Base-by-base conservation (phyloP, 2,329 filamentous ascomycete genomes). In the Botrytis fragariae region DNA sequence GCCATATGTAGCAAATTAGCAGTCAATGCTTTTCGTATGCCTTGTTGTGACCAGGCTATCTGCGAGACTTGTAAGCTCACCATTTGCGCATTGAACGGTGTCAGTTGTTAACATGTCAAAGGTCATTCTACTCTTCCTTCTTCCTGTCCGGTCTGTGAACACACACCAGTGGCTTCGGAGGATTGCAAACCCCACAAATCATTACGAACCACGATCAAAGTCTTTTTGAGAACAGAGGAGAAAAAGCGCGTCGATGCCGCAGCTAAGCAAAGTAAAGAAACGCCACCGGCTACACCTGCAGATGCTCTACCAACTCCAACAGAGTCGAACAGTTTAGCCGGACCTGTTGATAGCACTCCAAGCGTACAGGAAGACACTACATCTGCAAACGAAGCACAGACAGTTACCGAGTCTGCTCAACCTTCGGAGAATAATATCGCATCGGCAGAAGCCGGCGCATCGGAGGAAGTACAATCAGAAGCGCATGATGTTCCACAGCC, bases 21-120 rank as follows among this genome's bases (percentile, higher is more conserved):
- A 44, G 86, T 97, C 76, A 97, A 98, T 81, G 93, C 95, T 14
- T 97, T 94, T 82, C 93, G 95, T 76, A 86, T 98, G 42, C 93
- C 95, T 1, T 99, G 96, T 84, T 99, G 96, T 83, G 96, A 98
- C 80, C 95, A 97, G 81, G 91, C 93, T 59, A 97, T 98, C 74
- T 98, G 96, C 86, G 92, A 95, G 80, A 88, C 86, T 77, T 99
- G 96, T 98, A 85, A 74, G 81, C 77, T 71, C 44, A 25, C 59
- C 25, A 54, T 35, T 22, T 60, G 44, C 57, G 10, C 39, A n/a
- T 35, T 39, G 35, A 39, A n/a, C 18, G 16, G 14, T 54, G 48
- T 29, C 18, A 68, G 22, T 51, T 51, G 35, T 18, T 69, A n/a
- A 72, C 39, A 39, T 73, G n/a, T 65, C 22, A 37, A n/a, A 57